phyloP scores from a whole-genome alignment of 345 rosid species.

The Triadica sebifera region DNA sequence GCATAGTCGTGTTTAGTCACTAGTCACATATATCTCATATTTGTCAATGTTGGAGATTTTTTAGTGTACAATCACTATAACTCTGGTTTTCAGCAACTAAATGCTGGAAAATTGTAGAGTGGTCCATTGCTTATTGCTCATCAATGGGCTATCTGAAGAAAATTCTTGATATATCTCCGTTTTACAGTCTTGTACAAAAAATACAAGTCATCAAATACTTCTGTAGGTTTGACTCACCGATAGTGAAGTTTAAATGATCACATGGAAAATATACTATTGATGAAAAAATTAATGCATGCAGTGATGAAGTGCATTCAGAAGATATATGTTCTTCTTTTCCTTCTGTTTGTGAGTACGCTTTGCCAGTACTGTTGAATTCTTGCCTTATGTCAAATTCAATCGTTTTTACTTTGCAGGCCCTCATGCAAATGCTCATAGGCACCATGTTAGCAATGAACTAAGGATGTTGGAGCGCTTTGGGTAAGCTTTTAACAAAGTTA shows the following conservation, averaged over 20 bases:
- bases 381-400: conserved; percentile 12
- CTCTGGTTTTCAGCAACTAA: not conserved
- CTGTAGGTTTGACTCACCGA: not conserved
- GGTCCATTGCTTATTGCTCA: not conserved
- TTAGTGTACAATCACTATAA: not conserved
- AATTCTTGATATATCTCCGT: not conserved
- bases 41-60: not conserved
- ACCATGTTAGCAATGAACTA: conserved; percentile 67
- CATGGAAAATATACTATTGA: not conserved
- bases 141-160: not conserved
- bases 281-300: not conserved
- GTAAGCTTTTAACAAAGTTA: conserved; percentile 38
- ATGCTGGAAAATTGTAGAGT: not conserved
- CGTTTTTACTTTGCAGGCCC: conserved; percentile 56
- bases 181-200: not conserved
- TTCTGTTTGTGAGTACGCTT: not conserved
- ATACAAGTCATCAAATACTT: not conserved
- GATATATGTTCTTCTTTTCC: not conserved
- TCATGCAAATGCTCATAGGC: conserved; percentile 70
- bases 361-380: not conserved
- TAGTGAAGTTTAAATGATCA: not conserved
- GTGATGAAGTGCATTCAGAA: not conserved
- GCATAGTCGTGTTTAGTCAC: not conserved
- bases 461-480: conserved; percentile 93
- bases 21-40: not conserved